These are phyloP conservation scores for Aspergillus niger DNA, from an alignment of 2,329 filamentous ascomycete species.

Conservation along the genomic window DNA sequence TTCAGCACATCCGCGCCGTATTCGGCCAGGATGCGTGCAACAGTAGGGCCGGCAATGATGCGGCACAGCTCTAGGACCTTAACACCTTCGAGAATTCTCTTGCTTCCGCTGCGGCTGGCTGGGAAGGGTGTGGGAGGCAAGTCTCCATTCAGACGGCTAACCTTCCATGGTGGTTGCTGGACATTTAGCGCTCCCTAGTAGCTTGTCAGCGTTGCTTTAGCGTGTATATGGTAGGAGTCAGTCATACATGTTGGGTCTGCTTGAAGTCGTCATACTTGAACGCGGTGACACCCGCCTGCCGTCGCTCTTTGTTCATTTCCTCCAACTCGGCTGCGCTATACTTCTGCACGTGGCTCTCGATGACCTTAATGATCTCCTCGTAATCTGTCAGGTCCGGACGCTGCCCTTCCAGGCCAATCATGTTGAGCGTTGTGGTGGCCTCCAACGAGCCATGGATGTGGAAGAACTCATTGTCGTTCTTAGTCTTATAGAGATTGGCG, in stretches of 20 bases:
- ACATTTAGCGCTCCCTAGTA: slow-evolving; percentile 36
- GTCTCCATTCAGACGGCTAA: slow-evolving; percentile 32
- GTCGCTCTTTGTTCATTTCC: slow-evolving; percentile 55
- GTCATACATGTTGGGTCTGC: slow-evolving; percentile 55
- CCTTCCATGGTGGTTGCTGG: slow-evolving; percentile 40
- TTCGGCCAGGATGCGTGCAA: slow-evolving; percentile 68
- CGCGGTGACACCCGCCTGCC: slow-evolving; percentile 63
- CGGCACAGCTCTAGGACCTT: slow-evolving; percentile 74
- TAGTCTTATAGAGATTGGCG: slow-evolving; percentile 71
- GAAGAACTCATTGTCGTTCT: slow-evolving; percentile 67
- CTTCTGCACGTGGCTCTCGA: slow-evolving; percentile 60
- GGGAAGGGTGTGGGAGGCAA: slow-evolving; percentile 32
- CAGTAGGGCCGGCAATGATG: slow-evolving; percentile 71
- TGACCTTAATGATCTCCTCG: slow-evolving; percentile 58
- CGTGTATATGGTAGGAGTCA: background rate
- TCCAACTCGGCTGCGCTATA: slow-evolving; percentile 61
- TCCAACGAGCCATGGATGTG: slow-evolving; percentile 76
- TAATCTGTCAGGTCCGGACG: slow-evolving; percentile 64
- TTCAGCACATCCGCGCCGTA: slow-evolving; percentile 74
- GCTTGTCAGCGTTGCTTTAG: background rate
- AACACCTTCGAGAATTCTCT: slow-evolving; percentile 55
- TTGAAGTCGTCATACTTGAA: slow-evolving; percentile 63
- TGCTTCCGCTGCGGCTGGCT: slow-evolving; percentile 33
- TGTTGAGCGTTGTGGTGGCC: slow-evolving; percentile 67
- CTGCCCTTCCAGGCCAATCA: slow-evolving; percentile 67